Evolutionary conservation across 768 basidiomycete genomes (phyloP).

Genomic region (Cystofilobasidium macerans): DNA sequence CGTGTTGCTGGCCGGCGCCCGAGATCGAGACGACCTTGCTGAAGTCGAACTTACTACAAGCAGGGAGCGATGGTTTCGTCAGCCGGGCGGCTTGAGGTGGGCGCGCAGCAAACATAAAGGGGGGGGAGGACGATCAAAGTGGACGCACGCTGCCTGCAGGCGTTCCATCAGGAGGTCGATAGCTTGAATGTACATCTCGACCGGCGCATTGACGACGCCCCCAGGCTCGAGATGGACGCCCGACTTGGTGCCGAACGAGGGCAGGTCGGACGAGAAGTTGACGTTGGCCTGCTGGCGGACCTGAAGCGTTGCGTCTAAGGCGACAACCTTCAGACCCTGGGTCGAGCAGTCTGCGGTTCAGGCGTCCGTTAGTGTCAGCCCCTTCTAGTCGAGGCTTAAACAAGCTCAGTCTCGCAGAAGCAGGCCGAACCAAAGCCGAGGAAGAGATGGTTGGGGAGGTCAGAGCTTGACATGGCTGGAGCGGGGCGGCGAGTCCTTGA

Average conservation of each 20-base stretch:
- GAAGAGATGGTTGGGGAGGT: background rate
- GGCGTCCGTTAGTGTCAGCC: background rate
- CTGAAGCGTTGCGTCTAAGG: conserved; percentile 45
- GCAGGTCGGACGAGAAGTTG: conserved; percentile 69
- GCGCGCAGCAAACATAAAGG: no score
- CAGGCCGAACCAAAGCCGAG: background rate
- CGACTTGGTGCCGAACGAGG: conserved; percentile 42
- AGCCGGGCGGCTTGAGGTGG: conserved; percentile 22
- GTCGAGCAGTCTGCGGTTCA: conserved; percentile 56
- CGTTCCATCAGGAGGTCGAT: conserved; percentile 60
- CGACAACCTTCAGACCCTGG: conserved; percentile 50
- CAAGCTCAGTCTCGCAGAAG: no score
- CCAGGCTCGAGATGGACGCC: conserved; percentile 37
- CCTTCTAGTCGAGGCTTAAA: background rate
- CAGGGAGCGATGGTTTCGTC: background rate
- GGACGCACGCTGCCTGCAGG: conserved; percentile 31
- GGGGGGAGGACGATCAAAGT: no score
- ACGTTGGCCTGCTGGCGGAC: conserved; percentile 61
- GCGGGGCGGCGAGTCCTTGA: no score
- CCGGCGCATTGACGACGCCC: conserved; percentile 69
- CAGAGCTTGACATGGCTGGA: no score
- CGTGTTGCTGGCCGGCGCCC: conserved; percentile 63
- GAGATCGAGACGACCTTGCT: conserved; percentile 53
- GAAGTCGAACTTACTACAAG: conserved; percentile 39
- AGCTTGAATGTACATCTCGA: conserved; percentile 75